Conservation (phyloP, 1,284 basidiomycete species). For the Heterobasidion annosum region DNA sequence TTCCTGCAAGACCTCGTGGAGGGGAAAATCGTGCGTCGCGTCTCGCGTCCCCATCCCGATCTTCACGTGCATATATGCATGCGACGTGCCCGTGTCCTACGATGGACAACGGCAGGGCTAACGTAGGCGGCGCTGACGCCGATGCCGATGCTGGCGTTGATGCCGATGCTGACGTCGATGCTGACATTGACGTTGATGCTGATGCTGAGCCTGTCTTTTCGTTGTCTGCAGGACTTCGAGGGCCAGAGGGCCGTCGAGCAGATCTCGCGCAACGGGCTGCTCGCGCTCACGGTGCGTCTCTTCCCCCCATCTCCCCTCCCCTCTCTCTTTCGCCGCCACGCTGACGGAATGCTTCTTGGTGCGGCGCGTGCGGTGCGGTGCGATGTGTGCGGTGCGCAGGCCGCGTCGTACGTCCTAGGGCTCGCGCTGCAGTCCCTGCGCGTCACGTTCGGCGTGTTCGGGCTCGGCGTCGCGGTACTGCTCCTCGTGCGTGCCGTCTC, state of each 20-base stretch:
- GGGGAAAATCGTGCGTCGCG: too few relatives aligned
- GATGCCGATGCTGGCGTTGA: not conserved
- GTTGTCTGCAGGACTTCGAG: conserved; percentile 56
- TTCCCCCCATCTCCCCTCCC: not conserved
- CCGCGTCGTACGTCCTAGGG: conserved; percentile 55
- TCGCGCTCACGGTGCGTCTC: conserved; percentile 22
- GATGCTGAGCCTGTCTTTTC: not conserved
- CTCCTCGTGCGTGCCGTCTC: conserved; percentile 36
- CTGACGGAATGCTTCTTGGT: too few relatives aligned
- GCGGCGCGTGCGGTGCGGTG: not conserved
- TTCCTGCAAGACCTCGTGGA: too few relatives aligned
- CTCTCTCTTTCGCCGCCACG: too few relatives aligned
- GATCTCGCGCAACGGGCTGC: conserved; percentile 33
- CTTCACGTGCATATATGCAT: too few relatives aligned
- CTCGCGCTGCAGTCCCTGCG: conserved; percentile 50
- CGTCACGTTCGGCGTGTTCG: conserved; percentile 50
- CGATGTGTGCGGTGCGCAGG: conserved; percentile 31
- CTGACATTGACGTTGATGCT: too few relatives aligned
- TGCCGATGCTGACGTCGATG: not conserved
- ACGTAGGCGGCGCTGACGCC: too few relatives aligned
- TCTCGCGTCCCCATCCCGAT: too few relatives aligned
- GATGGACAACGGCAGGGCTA: too few relatives aligned
- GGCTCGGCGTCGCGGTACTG: conserved; percentile 33
- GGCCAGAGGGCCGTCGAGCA: conserved; percentile 57
- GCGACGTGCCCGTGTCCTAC: too few relatives aligned